These are phyloP conservation scores for Pisolithus orientalis DNA, from an alignment of 768 basidiomycete species.

Conservation along the genomic window DNA sequence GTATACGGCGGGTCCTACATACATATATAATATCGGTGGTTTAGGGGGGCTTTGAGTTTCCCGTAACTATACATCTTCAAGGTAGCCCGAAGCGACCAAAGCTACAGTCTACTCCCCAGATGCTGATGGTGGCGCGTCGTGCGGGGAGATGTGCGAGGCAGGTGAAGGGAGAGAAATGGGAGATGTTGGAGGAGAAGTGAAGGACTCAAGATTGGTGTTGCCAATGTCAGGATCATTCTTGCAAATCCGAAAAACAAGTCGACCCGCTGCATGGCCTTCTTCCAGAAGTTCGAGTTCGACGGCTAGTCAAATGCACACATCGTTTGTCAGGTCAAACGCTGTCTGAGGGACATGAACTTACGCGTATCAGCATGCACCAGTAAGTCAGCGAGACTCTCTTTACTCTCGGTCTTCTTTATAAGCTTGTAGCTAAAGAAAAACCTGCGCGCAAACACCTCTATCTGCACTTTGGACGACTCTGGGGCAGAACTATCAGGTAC, in stretches of 20 bases:
- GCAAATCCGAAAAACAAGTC: conserved; percentile 21
- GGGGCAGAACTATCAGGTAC: conserved; percentile 18
- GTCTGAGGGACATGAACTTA: conserved; percentile 7
- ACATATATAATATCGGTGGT: too few relatives aligned
- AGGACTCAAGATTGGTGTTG: not conserved
- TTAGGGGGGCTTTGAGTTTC: too few relatives aligned
- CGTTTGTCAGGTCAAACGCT: too few relatives aligned
- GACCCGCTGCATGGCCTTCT: conserved; percentile 26
- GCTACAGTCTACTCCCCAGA: too few relatives aligned
- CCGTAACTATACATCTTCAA: too few relatives aligned
- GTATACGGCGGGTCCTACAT: too few relatives aligned
- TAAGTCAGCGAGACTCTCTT: conserved; percentile 24
- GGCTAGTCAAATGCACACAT: conserved; percentile 6
- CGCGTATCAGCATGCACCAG: conserved; percentile 26
- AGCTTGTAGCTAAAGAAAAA: conserved; percentile 29
- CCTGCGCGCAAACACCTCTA: conserved; percentile 26
- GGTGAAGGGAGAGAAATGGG: not conserved
- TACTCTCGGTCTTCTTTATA: conserved; percentile 30
- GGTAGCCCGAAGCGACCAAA: too few relatives aligned
- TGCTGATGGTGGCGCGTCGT: not conserved
- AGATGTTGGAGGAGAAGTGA: not conserved
- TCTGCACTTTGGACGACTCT: conserved; percentile 28
- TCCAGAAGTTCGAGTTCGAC: conserved; percentile 26
- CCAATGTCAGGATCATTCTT: conserved; percentile 7
- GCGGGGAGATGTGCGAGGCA: not conserved